These are phyloP conservation scores for Boletus sp. DNA, from an alignment of 768 basidiomycete species.

Conservation along the genomic window DNA sequence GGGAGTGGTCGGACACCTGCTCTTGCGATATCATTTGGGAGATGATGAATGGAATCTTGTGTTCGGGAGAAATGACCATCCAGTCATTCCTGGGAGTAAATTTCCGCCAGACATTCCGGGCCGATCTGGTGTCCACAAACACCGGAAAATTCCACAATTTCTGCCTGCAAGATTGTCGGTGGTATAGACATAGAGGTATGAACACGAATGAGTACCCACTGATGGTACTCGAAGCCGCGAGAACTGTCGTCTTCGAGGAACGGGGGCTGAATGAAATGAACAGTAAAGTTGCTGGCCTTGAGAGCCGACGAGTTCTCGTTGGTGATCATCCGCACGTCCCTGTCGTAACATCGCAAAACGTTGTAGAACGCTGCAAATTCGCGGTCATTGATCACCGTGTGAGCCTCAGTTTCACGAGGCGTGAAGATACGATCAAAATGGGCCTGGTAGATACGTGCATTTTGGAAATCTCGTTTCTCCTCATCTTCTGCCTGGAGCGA, in stretches of 20 bases:
- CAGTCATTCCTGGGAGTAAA: conserved; percentile 4
- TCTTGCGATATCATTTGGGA: conserved; percentile 3
- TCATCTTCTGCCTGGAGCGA: too few species aligned
- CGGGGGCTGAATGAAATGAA: conserved; percentile 8
- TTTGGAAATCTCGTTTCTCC: neutral
- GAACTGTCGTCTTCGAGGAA: conserved; percentile 1
- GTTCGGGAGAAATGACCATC: neutral
- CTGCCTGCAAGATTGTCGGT: neutral
- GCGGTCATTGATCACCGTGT: neutral
- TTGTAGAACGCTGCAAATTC: neutral
- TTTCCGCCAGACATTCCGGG: neutral
- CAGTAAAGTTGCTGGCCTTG: conserved; percentile 4
- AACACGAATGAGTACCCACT: neutral
- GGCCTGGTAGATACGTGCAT: neutral
- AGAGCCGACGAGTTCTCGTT: neutral
- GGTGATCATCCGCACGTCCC: neutral
- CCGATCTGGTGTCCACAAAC: neutral
- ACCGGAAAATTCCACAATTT: conserved; percentile 10
- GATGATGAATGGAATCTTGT: conserved; percentile 9
- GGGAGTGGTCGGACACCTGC: neutral
- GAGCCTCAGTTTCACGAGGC: neutral
- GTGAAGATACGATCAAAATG: neutral
- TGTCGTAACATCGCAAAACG: neutral
- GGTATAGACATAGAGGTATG: neutral
- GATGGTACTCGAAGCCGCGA: neutral